These are phyloP conservation scores for Ramicandelaber brevisporus DNA, from an alignment of 192 early-diverging fungal species.

Conservation along the genomic window DNA sequence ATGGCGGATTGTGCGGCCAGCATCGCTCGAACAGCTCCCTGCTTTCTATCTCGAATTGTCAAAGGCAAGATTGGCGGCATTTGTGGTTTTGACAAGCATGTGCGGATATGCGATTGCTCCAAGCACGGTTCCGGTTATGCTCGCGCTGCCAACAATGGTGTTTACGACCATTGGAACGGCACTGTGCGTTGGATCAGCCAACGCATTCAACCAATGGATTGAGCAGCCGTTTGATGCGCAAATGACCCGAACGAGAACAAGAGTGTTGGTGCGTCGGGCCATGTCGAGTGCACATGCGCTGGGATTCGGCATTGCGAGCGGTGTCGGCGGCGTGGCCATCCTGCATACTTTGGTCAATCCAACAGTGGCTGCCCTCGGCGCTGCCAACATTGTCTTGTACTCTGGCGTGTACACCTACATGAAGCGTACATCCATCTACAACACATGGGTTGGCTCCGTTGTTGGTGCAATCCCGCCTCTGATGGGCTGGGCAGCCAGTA, in stretches of 20 bases:
- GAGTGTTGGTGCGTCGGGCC: conserved; percentile 56
- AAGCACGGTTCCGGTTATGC: conserved; percentile 18
- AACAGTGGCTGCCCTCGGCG: conserved; percentile 50
- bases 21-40: no score
- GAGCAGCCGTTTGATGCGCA: conserved; percentile 92
- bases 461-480: conserved; percentile 95
- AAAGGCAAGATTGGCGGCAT: conserved; percentile 64
- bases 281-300: conserved; percentile 55
- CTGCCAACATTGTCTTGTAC: conserved; percentile 73
- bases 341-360: conserved; percentile 68
- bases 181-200: conserved; percentile 71
- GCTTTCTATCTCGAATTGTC: conserved; percentile 56
- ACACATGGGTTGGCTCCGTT: conserved; percentile 85
- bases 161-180: conserved; percentile 65
- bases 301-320: conserved; percentile 37
- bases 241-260: conserved; percentile 79
- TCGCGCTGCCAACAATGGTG: conserved; percentile 28
- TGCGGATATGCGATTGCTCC: conserved; percentile 83
- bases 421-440: conserved; percentile 81
- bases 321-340: conserved; percentile 30
- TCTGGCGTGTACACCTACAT: conserved; percentile 72
- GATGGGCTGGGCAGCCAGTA: conserved; percentile 90
- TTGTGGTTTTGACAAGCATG: conserved; percentile 87
- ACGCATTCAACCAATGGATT: conserved; percentile 89
- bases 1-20: no score